A percentile compares a stretch with the other conserved stretches of the same genome.
Conservation (phyloP, 306 rosid species). For the Quercus robur region DNA sequence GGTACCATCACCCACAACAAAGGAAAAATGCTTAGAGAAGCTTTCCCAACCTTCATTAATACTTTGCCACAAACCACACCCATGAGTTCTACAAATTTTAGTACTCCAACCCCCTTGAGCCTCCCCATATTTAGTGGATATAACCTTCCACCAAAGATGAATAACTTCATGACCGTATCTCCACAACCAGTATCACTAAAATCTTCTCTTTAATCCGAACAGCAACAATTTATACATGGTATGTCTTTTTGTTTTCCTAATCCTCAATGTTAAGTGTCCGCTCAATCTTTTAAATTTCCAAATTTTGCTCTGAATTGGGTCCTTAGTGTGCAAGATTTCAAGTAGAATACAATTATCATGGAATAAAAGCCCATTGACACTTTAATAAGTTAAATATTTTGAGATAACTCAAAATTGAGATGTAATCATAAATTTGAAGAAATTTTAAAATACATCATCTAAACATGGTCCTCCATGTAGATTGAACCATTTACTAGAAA, state of each 20-base stretch:
- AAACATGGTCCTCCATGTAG: neutral
- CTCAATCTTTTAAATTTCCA: neutral
- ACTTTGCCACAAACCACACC: too few species aligned
- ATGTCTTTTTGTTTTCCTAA: neutral
- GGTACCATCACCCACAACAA: too few species aligned
- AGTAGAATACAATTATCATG: neutral
- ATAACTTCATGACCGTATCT: too few species aligned
- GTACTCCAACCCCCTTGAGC: too few species aligned
- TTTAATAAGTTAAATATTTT: neutral
- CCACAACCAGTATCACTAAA: neutral
- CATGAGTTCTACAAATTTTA: too few species aligned
- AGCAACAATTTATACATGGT: neutral
- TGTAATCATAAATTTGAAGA: neutral
- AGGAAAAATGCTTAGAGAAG: too few species aligned
- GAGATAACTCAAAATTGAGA: neutral
- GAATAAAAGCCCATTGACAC: neutral
- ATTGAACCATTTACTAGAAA: neutral
- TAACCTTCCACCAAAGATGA: too few species aligned
- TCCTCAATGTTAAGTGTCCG: neutral
- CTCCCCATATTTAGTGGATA: too few species aligned
- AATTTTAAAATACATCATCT: neutral
- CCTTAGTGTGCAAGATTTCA: neutral
- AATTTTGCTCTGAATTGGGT: neutral
- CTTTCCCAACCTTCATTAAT: too few species aligned
- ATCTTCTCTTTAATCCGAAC: neutral